A percentile compares a stretch with the other conserved stretches of the same genome.
phyloP scores from a whole-genome alignment of 768 basidiomycete genomes.

The Leccinum imitatum region DNA sequence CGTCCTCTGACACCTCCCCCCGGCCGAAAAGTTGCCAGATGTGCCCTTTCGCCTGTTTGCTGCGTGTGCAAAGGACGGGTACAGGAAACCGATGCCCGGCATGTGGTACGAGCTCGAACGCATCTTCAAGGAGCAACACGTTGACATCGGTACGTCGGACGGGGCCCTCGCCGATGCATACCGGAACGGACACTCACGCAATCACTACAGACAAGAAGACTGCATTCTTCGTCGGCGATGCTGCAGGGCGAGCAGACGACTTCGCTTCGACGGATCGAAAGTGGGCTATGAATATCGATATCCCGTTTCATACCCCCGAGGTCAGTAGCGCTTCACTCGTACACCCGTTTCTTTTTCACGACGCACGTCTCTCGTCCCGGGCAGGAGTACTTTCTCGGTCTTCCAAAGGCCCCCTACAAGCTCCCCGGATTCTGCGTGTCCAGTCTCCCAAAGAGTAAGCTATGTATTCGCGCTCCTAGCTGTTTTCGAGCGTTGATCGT shows the following conservation, averaged over 20 bases:
- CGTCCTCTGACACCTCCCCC: background rate
- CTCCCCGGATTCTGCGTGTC: conserved; percentile 73
- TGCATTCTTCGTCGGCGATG: conserved; percentile 88
- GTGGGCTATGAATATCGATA: conserved; percentile 73
- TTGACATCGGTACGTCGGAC: conserved; percentile 58
- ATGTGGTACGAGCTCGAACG: conserved; percentile 78
- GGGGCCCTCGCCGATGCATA: background rate
- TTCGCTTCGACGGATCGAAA: conserved; percentile 83
- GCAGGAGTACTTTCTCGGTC: conserved; percentile 79
- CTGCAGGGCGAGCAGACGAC: conserved; percentile 78
- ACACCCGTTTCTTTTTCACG: background rate
- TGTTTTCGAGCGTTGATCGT: conserved; percentile 1
- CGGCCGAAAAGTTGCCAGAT: conserved; percentile 53
- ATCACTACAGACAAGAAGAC: conserved; percentile 50
- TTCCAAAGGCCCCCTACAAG: conserved; percentile 39
- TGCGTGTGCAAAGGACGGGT: conserved; percentile 70
- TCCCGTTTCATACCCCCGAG: conserved; percentile 84
- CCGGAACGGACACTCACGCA: background rate
- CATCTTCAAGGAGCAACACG: conserved; percentile 54
- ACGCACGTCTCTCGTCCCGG: too few species aligned
- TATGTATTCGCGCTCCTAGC: background rate
- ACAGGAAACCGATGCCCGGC: conserved; percentile 84
- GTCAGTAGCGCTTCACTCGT: conserved; percentile 35
- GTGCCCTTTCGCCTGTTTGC: conserved; percentile 80
- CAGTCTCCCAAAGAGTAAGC: conserved; percentile 35